Percentiles rank a stretch among this genome's conserved stretches.
phyloP scores from a whole-genome alignment of 257 asterid genomes.

The Solanum ossicruentum region DNA sequence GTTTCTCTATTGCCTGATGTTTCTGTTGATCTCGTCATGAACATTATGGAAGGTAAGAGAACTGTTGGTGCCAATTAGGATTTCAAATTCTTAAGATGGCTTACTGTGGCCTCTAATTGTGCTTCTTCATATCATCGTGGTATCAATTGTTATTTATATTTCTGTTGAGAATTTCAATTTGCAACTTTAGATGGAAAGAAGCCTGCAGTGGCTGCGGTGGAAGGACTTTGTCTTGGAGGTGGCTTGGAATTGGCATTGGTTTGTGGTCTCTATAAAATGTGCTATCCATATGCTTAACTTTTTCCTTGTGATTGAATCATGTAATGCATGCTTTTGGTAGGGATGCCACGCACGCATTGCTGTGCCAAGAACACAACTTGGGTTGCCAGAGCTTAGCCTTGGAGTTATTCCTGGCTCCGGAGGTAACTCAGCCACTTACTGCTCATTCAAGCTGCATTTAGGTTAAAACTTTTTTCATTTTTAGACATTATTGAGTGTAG shows the following conservation, averaged over 20 bases:
- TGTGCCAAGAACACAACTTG: conserved; percentile 64
- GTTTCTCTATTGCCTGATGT: conserved; percentile 48
- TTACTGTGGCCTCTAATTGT: neutral
- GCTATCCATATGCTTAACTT: neutral
- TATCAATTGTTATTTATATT: neutral
- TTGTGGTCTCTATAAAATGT: conserved; percentile 8
- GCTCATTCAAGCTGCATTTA: neutral
- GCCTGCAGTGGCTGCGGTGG: conserved; percentile 88
- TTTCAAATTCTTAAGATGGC: neutral
- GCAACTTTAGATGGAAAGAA: conserved; percentile 61
- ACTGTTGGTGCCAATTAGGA: neutral
- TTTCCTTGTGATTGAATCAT: neutral
- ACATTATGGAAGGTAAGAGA: conserved; percentile 62
- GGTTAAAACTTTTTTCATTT: neutral
- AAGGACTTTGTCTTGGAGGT: conserved; percentile 98
- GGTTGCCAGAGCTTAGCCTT: conserved; percentile 93
- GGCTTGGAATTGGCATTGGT: conserved; percentile 95
- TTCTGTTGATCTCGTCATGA: conserved; percentile 42
- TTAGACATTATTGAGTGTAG: neutral
- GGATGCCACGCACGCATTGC: conserved; percentile 95
- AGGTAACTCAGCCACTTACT: conserved; percentile 33
- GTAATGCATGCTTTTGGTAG: conserved; percentile 24
- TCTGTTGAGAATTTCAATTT: conserved; percentile 7
- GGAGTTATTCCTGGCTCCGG: conserved; percentile 95
- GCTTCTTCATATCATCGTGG: neutral